A percentile compares a stretch with the other conserved stretches of the same genome.
phyloP scores from a whole-genome alignment of 1,284 basidiomycete species.

The Melampsora americana region DNA sequence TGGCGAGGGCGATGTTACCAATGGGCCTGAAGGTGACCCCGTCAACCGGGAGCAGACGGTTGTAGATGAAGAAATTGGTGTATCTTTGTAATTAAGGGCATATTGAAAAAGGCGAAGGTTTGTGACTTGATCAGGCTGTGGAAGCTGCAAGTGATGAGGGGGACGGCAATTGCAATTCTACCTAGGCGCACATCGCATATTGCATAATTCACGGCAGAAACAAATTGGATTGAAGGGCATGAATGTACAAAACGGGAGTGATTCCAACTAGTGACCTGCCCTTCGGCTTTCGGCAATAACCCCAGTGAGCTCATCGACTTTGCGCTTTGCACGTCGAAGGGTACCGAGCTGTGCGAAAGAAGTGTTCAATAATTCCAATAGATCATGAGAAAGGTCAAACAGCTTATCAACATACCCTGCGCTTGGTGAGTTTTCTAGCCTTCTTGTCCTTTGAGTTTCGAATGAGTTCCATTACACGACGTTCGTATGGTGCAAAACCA shows the following conservation, averaged over 20 bases:
- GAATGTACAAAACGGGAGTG: slow-evolving; percentile 2
- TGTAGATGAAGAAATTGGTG: too few species aligned
- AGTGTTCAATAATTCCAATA: slow-evolving; percentile 18
- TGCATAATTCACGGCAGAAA: not conserved
- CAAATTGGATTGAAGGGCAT: not conserved
- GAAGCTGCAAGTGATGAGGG: not conserved
- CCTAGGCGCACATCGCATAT: not conserved
- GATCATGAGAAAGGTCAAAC: slow-evolving; percentile 22
- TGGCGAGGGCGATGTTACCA: not conserved
- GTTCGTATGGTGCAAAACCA: slow-evolving; percentile 98
- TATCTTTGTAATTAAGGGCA: too few species aligned
- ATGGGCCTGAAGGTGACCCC: too few species aligned
- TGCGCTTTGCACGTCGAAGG: slow-evolving; percentile 91
- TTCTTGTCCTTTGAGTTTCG: slow-evolving; percentile 83
- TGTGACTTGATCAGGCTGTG: not conserved
- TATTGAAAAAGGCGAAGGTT: too few species aligned
- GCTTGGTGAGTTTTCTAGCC: slow-evolving; percentile 95
- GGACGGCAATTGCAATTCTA: not conserved
- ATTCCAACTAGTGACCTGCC: slow-evolving; percentile 46
- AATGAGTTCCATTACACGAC: slow-evolving; percentile 96
- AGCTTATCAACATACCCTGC: slow-evolving; percentile 68
- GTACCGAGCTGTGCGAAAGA: slow-evolving; percentile 72
- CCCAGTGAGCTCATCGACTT: slow-evolving; percentile 85
- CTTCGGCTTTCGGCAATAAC: slow-evolving; percentile 89
- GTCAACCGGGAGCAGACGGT: too few species aligned